Base-by-base conservation (phyloP, 1,284 basidiomycete species). In the Jaminaea rosea region DNA sequence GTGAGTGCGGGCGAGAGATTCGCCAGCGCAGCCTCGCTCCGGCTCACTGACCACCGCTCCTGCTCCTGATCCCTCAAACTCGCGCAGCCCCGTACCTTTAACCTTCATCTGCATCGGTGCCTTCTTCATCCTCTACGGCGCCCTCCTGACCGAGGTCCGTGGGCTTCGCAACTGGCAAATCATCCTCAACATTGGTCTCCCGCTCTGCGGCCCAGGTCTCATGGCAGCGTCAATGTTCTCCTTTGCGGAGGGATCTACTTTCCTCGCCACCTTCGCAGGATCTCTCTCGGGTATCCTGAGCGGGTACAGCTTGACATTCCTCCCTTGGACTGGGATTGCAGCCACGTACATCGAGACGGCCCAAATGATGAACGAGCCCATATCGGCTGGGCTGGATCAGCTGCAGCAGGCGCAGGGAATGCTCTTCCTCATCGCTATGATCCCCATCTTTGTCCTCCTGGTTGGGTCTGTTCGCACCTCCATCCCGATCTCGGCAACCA, bases 241-340 rank as follows among this genome's bases (percentile, higher is more conserved):
- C 21, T 65, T 59, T 34, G 61, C 63, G 23, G 49, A 55, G 36
- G 63, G 63, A 13, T 57, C 56, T 23, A 65, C 61, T 26, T 65
- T 47, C 45, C 47, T 63, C n/a, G 63, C 63, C 44, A 63, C 62
- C 0, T 42, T 50, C 23, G 27, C 53, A 1, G 63, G 63, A 15
- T 49, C 56, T 19, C 44, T 65, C 2, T 61, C 54, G 8, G 58
- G 59, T 4, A 41, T 65, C 1, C 26, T 65, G 23, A 56, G 59
- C 8, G 60, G 59, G 11, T n/a, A 49, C 1, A 53, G 39, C 4
- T 21, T 65, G 11, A 54, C 60, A 45, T 63, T 65, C 58, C 49
- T 65, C 4, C 63, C 63, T 29, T 65, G 63, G 63, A 63, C 63
- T 8, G 61, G 63, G 2, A 57, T 65, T 23, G 54, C 63, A 26